Conservation (phyloP, 2,329 filamentous ascomycete species). For the Ceratocystis colombiana region DNA sequence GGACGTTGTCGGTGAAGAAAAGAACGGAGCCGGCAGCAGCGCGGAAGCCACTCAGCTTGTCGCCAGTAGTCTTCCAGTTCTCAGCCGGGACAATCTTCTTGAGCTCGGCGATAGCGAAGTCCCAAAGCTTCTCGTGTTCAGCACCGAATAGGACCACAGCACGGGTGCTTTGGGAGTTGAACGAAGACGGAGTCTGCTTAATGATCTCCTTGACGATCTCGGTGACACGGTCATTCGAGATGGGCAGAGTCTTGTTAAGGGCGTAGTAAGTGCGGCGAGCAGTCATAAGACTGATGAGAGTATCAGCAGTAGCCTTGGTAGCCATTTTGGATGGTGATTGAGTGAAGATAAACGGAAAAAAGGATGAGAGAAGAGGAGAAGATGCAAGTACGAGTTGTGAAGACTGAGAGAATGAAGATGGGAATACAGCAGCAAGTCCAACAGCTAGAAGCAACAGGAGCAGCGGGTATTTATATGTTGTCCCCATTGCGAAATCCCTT, state of each 20-base stretch:
- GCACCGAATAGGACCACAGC: slow-evolving; percentile 66
- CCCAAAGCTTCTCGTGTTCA: slow-evolving; percentile 85
- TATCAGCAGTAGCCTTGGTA: slow-evolving; percentile 36
- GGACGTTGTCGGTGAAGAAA: slow-evolving; percentile 71
- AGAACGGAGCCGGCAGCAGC: slow-evolving; percentile 70
- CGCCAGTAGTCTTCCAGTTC: slow-evolving; percentile 45
- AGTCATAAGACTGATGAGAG: slow-evolving; percentile 54
- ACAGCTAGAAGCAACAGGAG: slow-evolving; percentile 19
- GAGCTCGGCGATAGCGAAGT: slow-evolving; percentile 54
- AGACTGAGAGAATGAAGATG: slow-evolving; percentile 6
- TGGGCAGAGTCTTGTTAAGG: slow-evolving; percentile 53
- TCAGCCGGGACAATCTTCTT: slow-evolving; percentile 59
- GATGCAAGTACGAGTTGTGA: slow-evolving; percentile 15
- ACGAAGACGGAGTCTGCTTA: slow-evolving; percentile 63
- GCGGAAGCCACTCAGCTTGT: slow-evolving; percentile 49
- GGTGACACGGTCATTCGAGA: slow-evolving; percentile 48
- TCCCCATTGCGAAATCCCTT: slow-evolving; percentile 14
- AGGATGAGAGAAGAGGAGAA: slow-evolving; percentile 15
- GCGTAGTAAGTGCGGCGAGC: slow-evolving; percentile 59
- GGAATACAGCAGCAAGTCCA: slow-evolving; percentile 16
- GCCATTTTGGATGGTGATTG: slow-evolving; percentile 31
- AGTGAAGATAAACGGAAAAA: slow-evolving; percentile 9
- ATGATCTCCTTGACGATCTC: slow-evolving; percentile 57
- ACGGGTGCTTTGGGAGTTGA: slow-evolving; percentile 82
- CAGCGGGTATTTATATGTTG: slow-evolving; percentile 23